Evolutionary conservation across 345 rosid species (phyloP).

Genomic region (Gossypium anomalum): DNA sequence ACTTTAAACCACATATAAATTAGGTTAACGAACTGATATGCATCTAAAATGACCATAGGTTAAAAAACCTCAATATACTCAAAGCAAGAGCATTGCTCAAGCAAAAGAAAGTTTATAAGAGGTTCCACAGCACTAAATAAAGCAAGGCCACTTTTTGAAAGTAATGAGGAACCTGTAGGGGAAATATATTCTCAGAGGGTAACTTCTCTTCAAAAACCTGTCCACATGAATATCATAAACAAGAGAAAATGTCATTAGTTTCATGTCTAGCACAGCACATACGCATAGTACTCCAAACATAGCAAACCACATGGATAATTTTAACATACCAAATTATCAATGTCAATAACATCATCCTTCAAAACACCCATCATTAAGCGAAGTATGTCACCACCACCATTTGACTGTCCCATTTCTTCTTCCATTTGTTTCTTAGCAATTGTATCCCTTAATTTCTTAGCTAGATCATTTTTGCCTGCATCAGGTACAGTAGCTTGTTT

Average conservation of each 20-base stretch:
- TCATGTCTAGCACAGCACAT: constrained; percentile 1
- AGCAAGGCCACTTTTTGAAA: background rate
- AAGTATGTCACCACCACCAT: constrained; percentile 79
- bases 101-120: background rate
- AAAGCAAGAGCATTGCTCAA: background rate
- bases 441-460: constrained; percentile 83
- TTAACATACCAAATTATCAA: constrained; percentile 88
- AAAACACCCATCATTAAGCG: constrained; percentile 82
- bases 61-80: background rate
- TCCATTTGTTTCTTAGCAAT: constrained; percentile 95
- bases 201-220: constrained; percentile 88
- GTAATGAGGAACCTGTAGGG: constrained; percentile 63
- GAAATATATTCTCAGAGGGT: constrained; percentile 84
- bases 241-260: background rate
- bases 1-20: background rate
- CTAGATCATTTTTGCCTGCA: constrained; percentile 79
- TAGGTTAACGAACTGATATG: background rate
- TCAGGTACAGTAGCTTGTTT: constrained; percentile 59
- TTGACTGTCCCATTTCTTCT: constrained; percentile 66
- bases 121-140: constrained; percentile 1
- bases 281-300: constrained; percentile 29
- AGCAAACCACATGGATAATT: constrained; percentile 62
- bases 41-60: background rate
- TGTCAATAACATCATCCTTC: constrained; percentile 89
- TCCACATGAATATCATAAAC: constrained; percentile 11